Percentiles rank a stretch among this genome's conserved stretches.
Conservation (phyloP, 2,329 filamentous ascomycete genomes). For the Ophiostoma perfectum region DNA sequence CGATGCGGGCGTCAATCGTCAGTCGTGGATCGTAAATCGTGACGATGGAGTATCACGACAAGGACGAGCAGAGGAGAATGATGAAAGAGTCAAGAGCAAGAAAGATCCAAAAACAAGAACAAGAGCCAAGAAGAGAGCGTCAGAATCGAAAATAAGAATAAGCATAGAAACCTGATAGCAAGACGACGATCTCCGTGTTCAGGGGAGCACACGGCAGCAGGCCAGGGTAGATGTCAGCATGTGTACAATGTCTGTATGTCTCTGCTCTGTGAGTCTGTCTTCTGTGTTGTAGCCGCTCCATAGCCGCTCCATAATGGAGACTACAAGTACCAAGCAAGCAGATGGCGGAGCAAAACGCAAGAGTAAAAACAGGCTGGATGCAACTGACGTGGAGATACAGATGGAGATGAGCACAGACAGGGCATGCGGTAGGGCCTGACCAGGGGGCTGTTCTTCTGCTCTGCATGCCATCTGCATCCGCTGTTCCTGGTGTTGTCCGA, state of each 20-base stretch:
- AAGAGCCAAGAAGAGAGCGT: background rate
- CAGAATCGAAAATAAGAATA: background rate
- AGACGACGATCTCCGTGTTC: background rate
- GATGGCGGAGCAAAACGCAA: background rate
- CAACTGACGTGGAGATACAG: background rate
- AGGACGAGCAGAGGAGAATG: background rate
- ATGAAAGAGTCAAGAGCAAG: background rate
- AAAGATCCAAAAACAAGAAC: background rate
- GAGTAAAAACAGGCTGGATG: constrained; percentile 5
- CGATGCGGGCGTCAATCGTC: too few relatives aligned
- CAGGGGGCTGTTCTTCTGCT: too few relatives aligned
- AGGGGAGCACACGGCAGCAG: background rate
- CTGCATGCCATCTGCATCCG: background rate
- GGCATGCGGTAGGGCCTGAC: background rate
- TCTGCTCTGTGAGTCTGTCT: too few relatives aligned
- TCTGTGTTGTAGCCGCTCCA: too few relatives aligned
- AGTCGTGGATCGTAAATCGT: too few relatives aligned
- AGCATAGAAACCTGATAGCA: background rate
- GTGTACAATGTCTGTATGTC: background rate
- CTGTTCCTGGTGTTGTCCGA: background rate
- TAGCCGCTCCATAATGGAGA: background rate
- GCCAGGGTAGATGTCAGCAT: constrained; percentile 7
- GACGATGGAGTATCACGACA: background rate
- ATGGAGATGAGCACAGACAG: background rate
- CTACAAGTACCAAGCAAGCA: background rate